Base-by-base conservation (phyloP, 2,329 filamentous ascomycete genomes). In the Huntiella moniliformis region DNA sequence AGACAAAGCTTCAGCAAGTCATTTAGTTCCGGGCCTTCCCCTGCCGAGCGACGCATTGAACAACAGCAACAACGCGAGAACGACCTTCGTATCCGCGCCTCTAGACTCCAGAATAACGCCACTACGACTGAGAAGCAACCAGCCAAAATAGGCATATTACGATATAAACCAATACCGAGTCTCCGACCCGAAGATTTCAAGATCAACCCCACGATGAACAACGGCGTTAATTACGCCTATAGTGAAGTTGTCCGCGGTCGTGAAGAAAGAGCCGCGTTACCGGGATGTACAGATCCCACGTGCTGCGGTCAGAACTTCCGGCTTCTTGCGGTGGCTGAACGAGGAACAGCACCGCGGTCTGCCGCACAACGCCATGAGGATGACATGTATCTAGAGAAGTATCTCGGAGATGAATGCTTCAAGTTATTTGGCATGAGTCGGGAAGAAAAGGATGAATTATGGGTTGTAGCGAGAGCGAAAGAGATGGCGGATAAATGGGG, bases 291-390 rank as follows among this genome's bases (percentile, higher is more conserved):
- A 2, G 74, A 80, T 44, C 67, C 77, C 39, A 70, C 77, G 46
- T 95, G 87, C 60, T 92, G 85, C 54, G 82, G 83, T 15, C 73
- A 73, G 37, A 65, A 74, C 5, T 85, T 86, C 53, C 71, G 74
- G 16, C 67, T 68, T n/a, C 67, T 86, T 55, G 82, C 81, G 22
- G 56, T 64, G 8, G 66, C 66, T 1, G 66, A 70, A 49, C 67
- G 67, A 4, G 61, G 60, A 12, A 56, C 61, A 36, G 53, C 57
- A 2, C 60, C 63, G 17, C 52, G 68, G 49, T 58, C 57, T 13
- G 34, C 56, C 35, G 50, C 54, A 52, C 54, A 61, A 56, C 50
- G 57, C 35, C 48, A 62, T 50, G 63, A 67, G 31, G 68, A 74
- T 51, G 57, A 67, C 42, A 60, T 59, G 15, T 57, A 78, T 6